phyloP scores from a whole-genome alignment of 257 asterid species.

The Petunia secreta region DNA sequence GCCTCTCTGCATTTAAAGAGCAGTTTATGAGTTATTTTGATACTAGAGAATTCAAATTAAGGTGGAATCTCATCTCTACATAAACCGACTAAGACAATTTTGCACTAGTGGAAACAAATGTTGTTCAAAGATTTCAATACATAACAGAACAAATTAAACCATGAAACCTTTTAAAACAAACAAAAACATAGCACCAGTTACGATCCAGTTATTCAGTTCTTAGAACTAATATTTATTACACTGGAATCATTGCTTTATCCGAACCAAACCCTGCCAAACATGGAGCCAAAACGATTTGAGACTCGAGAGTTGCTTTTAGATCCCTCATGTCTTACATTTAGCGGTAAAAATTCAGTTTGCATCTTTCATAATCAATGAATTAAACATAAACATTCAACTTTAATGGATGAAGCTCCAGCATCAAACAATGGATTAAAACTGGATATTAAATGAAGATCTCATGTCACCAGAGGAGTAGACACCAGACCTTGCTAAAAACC shows the following conservation, averaged over 20 bases:
- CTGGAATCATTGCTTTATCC: conserved; percentile 3
- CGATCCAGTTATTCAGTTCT: neutral
- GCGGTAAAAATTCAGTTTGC: neutral
- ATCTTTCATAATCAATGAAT: conserved; percentile 8
- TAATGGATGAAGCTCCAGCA: neutral
- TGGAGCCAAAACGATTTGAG: conserved; percentile 7
- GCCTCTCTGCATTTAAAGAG: conserved; percentile 63
- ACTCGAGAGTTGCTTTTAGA: neutral
- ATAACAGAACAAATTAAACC: neutral
- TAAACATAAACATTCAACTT: neutral
- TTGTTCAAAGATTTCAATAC: neutral
- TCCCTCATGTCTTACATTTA: conserved; percentile 15
- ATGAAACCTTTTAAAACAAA: neutral
- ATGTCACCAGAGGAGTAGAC: conserved; percentile 11
- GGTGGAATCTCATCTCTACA: conserved; percentile 3
- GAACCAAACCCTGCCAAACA: neutral
- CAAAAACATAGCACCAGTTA: neutral
- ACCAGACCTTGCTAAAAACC: conserved; percentile 87
- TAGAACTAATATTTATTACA: neutral
- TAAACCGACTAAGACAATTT: neutral
- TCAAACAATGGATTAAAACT: neutral
- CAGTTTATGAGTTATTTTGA: neutral
- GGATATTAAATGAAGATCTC: neutral
- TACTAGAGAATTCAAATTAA: neutral
- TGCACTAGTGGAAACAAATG: neutral